Evolutionary conservation across 148 eudicot species (phyloP).

Genomic region (Fallopia convolvulus): DNA sequence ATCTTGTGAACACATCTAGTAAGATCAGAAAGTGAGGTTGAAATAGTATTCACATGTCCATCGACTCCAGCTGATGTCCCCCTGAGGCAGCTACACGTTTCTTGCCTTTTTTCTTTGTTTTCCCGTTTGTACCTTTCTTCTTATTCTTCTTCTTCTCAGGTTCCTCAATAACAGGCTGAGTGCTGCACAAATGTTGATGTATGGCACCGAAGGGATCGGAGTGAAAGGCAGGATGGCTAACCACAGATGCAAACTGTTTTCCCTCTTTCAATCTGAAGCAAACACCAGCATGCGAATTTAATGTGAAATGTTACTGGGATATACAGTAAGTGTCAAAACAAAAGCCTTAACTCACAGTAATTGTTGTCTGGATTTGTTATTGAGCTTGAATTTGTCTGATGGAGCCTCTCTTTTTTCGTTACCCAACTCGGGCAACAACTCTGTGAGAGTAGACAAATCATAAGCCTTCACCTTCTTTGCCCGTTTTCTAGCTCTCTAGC

Average conservation of each 20-base stretch:
- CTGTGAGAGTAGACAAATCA: slow-evolving; percentile 70
- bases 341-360: slow-evolving; percentile 49
- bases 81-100: slow-evolving; percentile 22
- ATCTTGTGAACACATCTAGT: background rate
- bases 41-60: slow-evolving; percentile 43
- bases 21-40: background rate
- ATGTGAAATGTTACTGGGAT: background rate
- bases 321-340: background rate
- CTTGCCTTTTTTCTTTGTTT: background rate
- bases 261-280: slow-evolving; percentile 60
- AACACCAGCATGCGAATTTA: background rate
- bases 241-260: slow-evolving; percentile 47
- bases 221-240: slow-evolving; percentile 52
- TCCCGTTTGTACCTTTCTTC: slow-evolving; percentile 47
- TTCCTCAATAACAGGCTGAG: slow-evolving; percentile 53
- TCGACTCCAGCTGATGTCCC: slow-evolving; percentile 28
- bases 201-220: slow-evolving; percentile 77
- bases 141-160: slow-evolving; percentile 46
- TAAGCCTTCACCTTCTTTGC: slow-evolving; percentile 68
- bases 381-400: slow-evolving; percentile 37
- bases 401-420: slow-evolving; percentile 27
- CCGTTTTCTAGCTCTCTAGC: slow-evolving; percentile 32
- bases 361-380: slow-evolving; percentile 54
- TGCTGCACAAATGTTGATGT: slow-evolving; percentile 66
- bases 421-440: slow-evolving; percentile 62